Base-by-base conservation (phyloP, 768 basidiomycete genomes). In the Bullera alba region DNA sequence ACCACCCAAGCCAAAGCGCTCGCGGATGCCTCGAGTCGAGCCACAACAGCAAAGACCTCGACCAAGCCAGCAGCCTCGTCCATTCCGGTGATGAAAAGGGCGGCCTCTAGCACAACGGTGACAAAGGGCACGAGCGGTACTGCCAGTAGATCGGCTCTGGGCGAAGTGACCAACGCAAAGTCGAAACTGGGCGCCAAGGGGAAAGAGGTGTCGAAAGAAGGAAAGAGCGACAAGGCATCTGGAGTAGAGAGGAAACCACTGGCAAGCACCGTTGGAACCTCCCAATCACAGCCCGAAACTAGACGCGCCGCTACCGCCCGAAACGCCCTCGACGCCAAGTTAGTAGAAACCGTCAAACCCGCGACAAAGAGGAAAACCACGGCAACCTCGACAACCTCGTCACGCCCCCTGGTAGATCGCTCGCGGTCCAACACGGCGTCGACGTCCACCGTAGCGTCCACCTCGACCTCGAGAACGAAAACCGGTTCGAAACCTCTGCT, bases 81-180 rank as follows among this genome's bases (percentile, higher is more conserved):
- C 17, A 61, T 67, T 26, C 65, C 65, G 17, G 55, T 61, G 27
- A 47, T 67, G 36, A 67, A 63, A 44, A 57, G 63, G 3, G 32
- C 50, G 4, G 29, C 41, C 10, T 62, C 60, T 6, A 35, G 58
- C 26, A 46, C 43, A n/a, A 51, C 56, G 26, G 46, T 55, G 3
- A 38, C 55, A 5, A 23, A 50, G 3, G 41, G n/a, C 32, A 42
- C 5, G 23, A 26, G 30, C 44, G 50, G 39, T 28, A 30, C 46
- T 14, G 54, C 48, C 28, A 53, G 49, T 32, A 53, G 67, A 32
- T 48, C 58, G 12, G 67, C 67, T 21, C 32, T 69, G 14, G 67
- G 63, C 17, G 67, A 69, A 41, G 62, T 69, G 2, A 63, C 61
- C 28, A 65, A 65, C 47, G 63, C 51, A 7, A 63, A 64, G 28